Conservation (phyloP, 2,329 filamentous ascomycete species). For the Penicillium frequentans region DNA sequence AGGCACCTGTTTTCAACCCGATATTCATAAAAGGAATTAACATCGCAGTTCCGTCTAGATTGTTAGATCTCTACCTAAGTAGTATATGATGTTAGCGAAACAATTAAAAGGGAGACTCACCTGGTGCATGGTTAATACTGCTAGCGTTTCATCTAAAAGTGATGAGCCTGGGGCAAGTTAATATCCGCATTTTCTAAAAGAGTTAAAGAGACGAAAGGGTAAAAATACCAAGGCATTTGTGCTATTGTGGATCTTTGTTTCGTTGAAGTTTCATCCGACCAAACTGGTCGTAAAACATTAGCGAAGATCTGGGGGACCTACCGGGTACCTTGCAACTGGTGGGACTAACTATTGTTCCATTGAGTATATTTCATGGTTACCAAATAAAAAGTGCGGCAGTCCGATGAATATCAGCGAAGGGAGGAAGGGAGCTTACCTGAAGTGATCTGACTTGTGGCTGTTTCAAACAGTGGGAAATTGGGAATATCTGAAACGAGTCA, state of each 20-base stretch:
- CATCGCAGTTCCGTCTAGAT: neutral
- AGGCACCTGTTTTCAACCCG: neutral
- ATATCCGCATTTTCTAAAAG: neutral
- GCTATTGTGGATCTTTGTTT: neutral
- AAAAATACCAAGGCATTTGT: neutral
- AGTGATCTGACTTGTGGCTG: neutral
- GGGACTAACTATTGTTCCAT: neutral
- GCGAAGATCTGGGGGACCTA: neutral
- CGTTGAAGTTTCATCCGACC: neutral
- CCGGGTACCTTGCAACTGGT: neutral
- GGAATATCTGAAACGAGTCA: neutral
- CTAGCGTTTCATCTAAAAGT: neutral
- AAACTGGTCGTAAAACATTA: neutral
- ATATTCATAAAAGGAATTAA: no score
- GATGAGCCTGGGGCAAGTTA: neutral
- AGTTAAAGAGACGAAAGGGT: neutral
- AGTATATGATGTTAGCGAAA: neutral
- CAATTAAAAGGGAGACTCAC: neutral
- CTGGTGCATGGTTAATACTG: neutral
- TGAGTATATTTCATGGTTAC: neutral
- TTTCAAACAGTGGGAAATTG: neutral
- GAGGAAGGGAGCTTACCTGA: neutral
- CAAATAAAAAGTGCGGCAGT: neutral
- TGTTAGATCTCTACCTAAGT: neutral
- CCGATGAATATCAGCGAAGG: neutral